Evolutionary conservation across 2,329 filamentous ascomycete genomes (phyloP).

Genomic region (Lojkania enalia): DNA sequence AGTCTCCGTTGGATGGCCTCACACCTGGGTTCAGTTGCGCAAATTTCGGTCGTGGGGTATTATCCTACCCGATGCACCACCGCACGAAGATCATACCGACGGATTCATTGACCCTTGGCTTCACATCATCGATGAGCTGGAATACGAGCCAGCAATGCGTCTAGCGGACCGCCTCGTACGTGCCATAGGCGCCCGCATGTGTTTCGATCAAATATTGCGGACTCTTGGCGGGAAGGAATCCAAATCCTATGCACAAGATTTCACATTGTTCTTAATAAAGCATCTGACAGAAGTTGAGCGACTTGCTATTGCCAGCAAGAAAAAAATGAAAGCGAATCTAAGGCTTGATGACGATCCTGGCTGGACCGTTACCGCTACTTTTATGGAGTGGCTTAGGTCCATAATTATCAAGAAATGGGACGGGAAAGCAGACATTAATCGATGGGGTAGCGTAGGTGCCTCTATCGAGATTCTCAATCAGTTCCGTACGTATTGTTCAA

Average conservation of each 20-base stretch:
- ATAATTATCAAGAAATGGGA: conserved; percentile 82
- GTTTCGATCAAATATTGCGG: conserved; percentile 54
- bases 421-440: conserved; percentile 69
- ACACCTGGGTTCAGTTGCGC: conserved; percentile 43
- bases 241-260: background rate
- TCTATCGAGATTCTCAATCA: conserved; percentile 73
- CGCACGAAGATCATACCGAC: conserved; percentile 22
- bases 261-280: conserved; percentile 20
- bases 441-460: conserved; percentile 73
- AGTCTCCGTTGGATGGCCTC: conserved; percentile 35
- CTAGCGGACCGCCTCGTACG: conserved; percentile 54
- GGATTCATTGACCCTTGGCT: conserved; percentile 35
- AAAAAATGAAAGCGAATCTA: conserved; percentile 19
- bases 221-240: conserved; percentile 12
- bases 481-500: conserved; percentile 58
- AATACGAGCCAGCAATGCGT: conserved; percentile 56
- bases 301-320: conserved; percentile 24
- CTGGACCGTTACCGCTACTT: conserved; percentile 41
- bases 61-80: conserved; percentile 26
- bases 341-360: conserved; percentile 32
- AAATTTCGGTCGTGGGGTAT: conserved; percentile 44
- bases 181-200: conserved; percentile 53
- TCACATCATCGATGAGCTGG: conserved; percentile 48
- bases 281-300: conserved; percentile 32
- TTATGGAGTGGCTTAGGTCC: conserved; percentile 72